Evolutionary conservation across 2,329 filamentous ascomycete genomes (phyloP), one percentile per base, ranked within the genome.

Genomic region (Teratosphaeria viscida): DNA sequence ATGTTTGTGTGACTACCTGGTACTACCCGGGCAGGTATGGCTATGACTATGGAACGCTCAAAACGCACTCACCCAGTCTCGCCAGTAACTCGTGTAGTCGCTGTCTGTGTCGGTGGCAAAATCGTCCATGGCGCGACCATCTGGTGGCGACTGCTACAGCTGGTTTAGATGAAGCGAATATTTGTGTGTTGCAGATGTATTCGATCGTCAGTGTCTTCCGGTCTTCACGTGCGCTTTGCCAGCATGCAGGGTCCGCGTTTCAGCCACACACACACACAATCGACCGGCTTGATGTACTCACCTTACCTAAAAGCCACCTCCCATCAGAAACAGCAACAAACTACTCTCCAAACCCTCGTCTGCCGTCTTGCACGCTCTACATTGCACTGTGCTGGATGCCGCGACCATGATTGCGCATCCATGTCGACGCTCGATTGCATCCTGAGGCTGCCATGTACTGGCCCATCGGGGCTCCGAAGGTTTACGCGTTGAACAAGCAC

Each of bases 41-140:
- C 43, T 23, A 5, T 11, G n/a, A 19, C 7, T n/a, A 49, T 11
- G n/a, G 16, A 34, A 32, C 37, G 60, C 52, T 57, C 43, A 58
- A 58, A 53, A 27, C 14, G 29, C 49, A 67, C 67, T 79, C 81
- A 97, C 94, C 94, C 94, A 99, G 78, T 99, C 94, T 75, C 92
- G 83, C 94, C 94, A 99, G 76, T 97, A 99, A 77, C 91, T 97
- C 55, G 94, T 96, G 75, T 97, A 99, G 78, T 99, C 94, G 76
- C 92, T 96, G 74, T 99, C 94, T 12, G 92, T 95, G 76, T 99
- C 94, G 73, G 91, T 96, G 66, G 90, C 92, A 76, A 94, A 97
- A 77, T 97, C 92, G 74, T 97, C 94, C 94, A 97, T 97, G 10
- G n/a, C 37, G 39, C 43, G 43, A 49, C 19, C 43, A 49, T 49